phyloP scores from a whole-genome alignment of 768 basidiomycete species.

The Clitopilus hobsonii region DNA sequence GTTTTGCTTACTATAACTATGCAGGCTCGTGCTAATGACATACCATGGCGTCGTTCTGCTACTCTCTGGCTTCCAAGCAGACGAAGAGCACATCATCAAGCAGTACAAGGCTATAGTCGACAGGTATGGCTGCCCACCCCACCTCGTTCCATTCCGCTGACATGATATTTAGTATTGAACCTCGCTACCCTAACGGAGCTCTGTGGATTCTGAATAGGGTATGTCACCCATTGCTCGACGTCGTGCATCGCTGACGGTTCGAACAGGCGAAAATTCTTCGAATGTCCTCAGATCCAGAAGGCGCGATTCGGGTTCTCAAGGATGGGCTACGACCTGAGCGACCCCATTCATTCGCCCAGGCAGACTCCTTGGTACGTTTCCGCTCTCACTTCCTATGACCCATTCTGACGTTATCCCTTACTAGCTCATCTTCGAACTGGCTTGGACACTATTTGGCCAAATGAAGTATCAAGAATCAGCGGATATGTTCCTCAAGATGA shows the following conservation, averaged over 20 bases:
- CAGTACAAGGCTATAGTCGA: slow-evolving; percentile 65
- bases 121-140: slow-evolving; percentile 32
- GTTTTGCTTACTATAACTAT: not conserved
- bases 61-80: slow-evolving; percentile 70
- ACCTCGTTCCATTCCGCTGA: not conserved
- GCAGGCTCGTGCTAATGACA: slow-evolving; percentile 70
- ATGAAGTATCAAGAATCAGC: slow-evolving; percentile 65
- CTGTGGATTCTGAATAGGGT: slow-evolving; percentile 74
- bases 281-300: slow-evolving; percentile 62
- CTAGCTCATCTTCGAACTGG: slow-evolving; percentile 74
- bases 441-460: slow-evolving; percentile 68
- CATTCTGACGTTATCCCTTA: not conserved
- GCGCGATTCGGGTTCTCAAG: slow-evolving; percentile 59
- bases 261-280: slow-evolving; percentile 68
- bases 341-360: slow-evolving; percentile 59
- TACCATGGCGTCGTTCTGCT: slow-evolving; percentile 72
- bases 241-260: not conserved
- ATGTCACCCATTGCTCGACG: slow-evolving; percentile 7
- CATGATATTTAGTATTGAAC: slow-evolving; percentile 37
- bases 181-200: slow-evolving; percentile 60
- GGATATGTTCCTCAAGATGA: slow-evolving; percentile 58
- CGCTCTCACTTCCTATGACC: not conserved
- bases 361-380: slow-evolving; percentile 58
- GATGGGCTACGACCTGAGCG: slow-evolving; percentile 52
- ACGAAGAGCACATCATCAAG: slow-evolving; percentile 57